Percentiles rank a stretch among this genome's conserved stretches.
phyloP scores from a whole-genome alignment of 1,284 basidiomycete species.

The Cryptococcus sp. region DNA sequence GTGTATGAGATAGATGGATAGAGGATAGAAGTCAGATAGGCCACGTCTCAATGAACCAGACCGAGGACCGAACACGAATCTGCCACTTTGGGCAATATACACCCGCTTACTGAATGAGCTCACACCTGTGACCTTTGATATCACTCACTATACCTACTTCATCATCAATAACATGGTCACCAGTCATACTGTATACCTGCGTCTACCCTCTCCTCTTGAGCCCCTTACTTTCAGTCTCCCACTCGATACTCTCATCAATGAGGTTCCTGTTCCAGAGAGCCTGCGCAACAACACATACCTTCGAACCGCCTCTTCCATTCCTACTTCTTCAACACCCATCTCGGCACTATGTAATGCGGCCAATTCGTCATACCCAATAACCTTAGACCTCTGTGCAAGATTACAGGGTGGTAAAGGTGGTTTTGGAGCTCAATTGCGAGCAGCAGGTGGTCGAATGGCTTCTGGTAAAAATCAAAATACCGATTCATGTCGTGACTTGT shows the following conservation, averaged over 20 bases:
- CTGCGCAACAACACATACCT: conserved; percentile 24
- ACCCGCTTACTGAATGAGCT: too few relatives aligned
- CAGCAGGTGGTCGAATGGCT: conserved; percentile 96
- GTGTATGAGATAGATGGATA: neutral
- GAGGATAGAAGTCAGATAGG: too few relatives aligned
- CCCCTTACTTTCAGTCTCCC: conserved; percentile 19
- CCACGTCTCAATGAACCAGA: too few relatives aligned
- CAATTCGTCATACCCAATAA: conserved; percentile 22
- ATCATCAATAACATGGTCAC: too few relatives aligned
- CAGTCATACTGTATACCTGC: conserved; percentile 33
- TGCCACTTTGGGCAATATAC: too few relatives aligned
- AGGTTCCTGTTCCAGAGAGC: conserved; percentile 11
- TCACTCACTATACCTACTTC: too few relatives aligned
- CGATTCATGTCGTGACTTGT: conserved; percentile 90
- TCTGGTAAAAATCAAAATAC: conserved; percentile 92
- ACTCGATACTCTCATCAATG: conserved; percentile 14
- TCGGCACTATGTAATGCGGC: conserved; percentile 10
- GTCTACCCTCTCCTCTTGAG: conserved; percentile 36
- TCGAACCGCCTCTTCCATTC: conserved; percentile 28
- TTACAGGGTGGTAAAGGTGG: conserved; percentile 92
- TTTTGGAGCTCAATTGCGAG: conserved; percentile 92
- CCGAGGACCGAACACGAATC: too few relatives aligned
- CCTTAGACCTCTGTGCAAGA: conserved; percentile 47
- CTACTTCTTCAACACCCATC: conserved; percentile 19
- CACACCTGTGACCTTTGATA: too few relatives aligned